Base-by-base conservation (phyloP, 2,329 filamentous ascomycete genomes). In the Paraphoma chrysanthemicola region DNA sequence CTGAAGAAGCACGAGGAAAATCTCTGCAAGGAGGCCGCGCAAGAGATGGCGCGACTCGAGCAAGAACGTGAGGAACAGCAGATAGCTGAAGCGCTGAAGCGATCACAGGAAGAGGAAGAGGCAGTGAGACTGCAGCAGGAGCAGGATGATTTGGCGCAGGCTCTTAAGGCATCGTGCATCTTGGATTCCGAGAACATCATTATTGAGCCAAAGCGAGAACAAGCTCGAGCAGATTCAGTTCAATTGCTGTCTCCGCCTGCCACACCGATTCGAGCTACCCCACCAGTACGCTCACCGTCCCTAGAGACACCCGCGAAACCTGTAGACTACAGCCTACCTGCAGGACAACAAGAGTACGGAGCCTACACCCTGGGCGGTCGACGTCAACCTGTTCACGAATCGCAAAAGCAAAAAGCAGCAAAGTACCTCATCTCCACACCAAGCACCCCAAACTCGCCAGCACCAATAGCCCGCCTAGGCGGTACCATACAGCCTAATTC, bases 351-450 rank as follows among this genome's bases (percentile, higher is more conserved):
- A 41, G 60, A 63, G 17, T 60, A 64, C 30, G 67, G 67, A 11
- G 65, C 56, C 42, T 60, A 60, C 57, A 63, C 44, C 16, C 54
- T 72, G 1, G 67, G 69, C 9, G 63, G 50, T 6, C 68, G 69
- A 6, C 57, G 55, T 1, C 56, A 60, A 23, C 69, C 69, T 4
- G 54, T 69, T 42, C 68, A 70, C 47, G 47, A 57, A 17, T 68
- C 68, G 1, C 67, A 72, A 30, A 62, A 68, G 6, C 23, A 44
- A 52, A 33, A 55, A 57, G n/a, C 54, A 52, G 18, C 29, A 45
- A 18, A 46, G 41, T 51, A 51, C 17, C 45, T 59, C 9, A 45
- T 59, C 9, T 42, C 44, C 8, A 55, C 51, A n/a, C 57, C 60
- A n/a, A 41, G 38, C 11, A 50, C 45, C 10, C 62, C 57, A 17